Evolutionary conservation across 768 basidiomycete genomes (phyloP), one percentile per base, ranked within the genome.

Genomic region (Collybia mongolica): DNA sequence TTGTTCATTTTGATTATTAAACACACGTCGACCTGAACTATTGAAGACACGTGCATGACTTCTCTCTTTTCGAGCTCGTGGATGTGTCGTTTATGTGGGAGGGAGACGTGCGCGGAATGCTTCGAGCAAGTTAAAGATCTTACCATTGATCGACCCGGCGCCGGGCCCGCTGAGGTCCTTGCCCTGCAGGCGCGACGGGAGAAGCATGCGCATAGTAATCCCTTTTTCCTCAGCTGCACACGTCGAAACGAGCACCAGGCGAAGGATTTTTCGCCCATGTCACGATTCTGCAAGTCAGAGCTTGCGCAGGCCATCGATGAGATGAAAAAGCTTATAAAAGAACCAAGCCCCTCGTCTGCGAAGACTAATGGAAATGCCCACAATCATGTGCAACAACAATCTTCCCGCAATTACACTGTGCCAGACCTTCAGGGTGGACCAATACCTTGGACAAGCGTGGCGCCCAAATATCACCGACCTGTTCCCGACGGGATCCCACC

Each of bases 61-160:
- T 95, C 93, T 11, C 83, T 96, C 50, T 96, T 96, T 67, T 87
- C 88, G 5, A 84, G 83, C 50, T 88, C 84, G 24, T 96, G 90
- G 84, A 89, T 95, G 81, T 96, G 93, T 64, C 79, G 88, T n/a
- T 63, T 82, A 35, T 98, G 95, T 65, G 95, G 92, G 4, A 83
- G 91, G 8, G 95, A 97, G 67, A 83, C 89, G 7, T 98, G 95
- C 63, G 75, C 84, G 1, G 88, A 91, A 52, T 97, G 95, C 63
- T 90, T 82, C 60, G 73, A 77, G 22, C 84, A 82, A 55, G 82
- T 95, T 46, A 68, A 72, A 48, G 81, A 84, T 12, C 69, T 88
- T 29, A 90, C 86, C 7, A 68, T 72, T 51, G 80, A 79, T 52
- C 74, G 72, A 23, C 67, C 73, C 2, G 75, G 72, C 26, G 77